Evolutionary conservation across 164 flowering plant species (phyloP).

Genomic region (Nymphaea colorata): DNA sequence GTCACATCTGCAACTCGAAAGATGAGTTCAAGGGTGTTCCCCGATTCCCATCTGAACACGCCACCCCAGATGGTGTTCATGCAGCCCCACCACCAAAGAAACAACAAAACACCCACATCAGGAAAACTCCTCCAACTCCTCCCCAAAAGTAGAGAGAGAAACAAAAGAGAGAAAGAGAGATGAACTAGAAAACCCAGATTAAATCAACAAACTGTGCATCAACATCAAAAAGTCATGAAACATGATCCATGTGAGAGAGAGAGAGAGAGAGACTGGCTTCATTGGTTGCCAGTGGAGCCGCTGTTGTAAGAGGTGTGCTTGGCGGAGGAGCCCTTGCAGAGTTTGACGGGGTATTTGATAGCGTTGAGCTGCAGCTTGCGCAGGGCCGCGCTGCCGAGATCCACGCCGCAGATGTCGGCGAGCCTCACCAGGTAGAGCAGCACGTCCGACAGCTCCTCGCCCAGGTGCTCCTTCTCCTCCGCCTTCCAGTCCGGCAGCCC

Average conservation of each 20-base stretch:
- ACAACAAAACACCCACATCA: not conserved
- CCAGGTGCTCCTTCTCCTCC: slow-evolving; percentile 36
- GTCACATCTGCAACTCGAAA: not conserved
- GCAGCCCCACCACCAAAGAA: not conserved
- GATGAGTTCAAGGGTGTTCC: not conserved
- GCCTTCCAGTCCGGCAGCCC: slow-evolving; percentile 35
- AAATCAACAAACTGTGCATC: too few species aligned
- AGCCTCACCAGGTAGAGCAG: slow-evolving; percentile 35
- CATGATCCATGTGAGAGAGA: not conserved
- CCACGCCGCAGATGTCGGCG: slow-evolving; percentile 41
- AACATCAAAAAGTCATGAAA: not conserved
- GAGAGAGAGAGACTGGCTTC: not conserved
- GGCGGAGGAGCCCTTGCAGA: slow-evolving; percentile 11
- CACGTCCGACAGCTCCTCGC: slow-evolving; percentile 47
- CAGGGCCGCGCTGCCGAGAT: slow-evolving; percentile 41
- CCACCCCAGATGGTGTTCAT: not conserved
- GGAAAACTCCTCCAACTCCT: not conserved
- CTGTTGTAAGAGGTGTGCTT: slow-evolving; percentile 1
- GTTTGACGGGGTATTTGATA: slow-evolving; percentile 21
- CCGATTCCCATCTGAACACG: not conserved
- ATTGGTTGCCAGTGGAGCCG: not conserved
- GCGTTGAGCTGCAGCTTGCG: slow-evolving; percentile 31
- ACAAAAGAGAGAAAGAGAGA: too few species aligned
- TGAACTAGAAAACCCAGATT: too few species aligned
- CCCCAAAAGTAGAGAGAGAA: too few species aligned